Conservation (phyloP, 208 protist genomes). For the Crithidia sp. region DNA sequence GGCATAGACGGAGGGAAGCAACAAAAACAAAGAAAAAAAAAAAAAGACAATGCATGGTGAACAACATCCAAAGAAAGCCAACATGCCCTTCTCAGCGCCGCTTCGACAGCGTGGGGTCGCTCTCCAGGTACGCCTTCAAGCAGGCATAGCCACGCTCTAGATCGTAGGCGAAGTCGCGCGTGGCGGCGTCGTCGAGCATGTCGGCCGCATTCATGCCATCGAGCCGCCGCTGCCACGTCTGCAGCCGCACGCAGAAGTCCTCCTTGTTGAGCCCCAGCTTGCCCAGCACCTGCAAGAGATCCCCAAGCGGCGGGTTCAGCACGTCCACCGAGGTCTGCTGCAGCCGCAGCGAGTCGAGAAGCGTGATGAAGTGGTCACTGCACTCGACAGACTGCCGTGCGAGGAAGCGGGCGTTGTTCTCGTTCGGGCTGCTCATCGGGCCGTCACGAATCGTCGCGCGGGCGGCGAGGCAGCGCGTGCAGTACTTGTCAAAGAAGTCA, state of each 20-base stretch:
- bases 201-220: constrained; percentile 93
- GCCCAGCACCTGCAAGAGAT: constrained; percentile 76
- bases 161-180: constrained; percentile 92
- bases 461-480: constrained; percentile 68
- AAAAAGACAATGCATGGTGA: not conserved
- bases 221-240: constrained; percentile 72
- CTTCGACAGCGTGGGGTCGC: constrained; percentile 37
- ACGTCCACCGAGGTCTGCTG: constrained; percentile 92
- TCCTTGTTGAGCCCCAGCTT: constrained; percentile 51
- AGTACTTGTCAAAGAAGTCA: constrained; percentile 93
- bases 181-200: constrained; percentile 77
- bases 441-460: constrained; percentile 66
- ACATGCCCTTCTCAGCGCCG: not conserved
- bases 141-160: constrained; percentile 87
- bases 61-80: not conserved
- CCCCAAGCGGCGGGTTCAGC: constrained; percentile 89
- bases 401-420: constrained; percentile 56
- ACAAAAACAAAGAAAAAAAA: constrained; percentile 7
- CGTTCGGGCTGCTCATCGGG: constrained; percentile 42
- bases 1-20: not conserved
- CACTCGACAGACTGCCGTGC: constrained; percentile 83
- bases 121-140: constrained; percentile 78
- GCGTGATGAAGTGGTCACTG: constrained; percentile 94
- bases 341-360: constrained; percentile 92
- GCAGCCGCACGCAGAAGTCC: constrained; percentile 68